Evolutionary conservation across 1,284 basidiomycete genomes (phyloP).

Genomic region (Cerrena zonata): DNA sequence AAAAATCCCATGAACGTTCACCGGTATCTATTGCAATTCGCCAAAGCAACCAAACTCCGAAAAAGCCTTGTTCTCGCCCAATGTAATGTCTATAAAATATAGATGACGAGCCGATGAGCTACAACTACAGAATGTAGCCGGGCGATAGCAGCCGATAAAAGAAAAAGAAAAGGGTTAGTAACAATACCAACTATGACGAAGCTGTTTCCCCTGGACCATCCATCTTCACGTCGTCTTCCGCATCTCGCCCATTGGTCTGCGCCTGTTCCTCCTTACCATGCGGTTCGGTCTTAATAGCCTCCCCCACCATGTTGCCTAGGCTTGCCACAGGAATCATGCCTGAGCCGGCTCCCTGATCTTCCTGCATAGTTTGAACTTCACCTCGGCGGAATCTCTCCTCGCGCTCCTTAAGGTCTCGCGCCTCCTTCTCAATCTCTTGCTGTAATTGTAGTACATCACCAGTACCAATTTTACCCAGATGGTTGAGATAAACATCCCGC

Average conservation of each 20-base stretch:
- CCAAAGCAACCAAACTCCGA: too few species aligned
- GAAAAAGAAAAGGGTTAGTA: too few species aligned
- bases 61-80: too few species aligned
- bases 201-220: too few species aligned
- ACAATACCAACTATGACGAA: too few species aligned
- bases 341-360: not conserved
- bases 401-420: constrained; percentile 24
- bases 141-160: too few species aligned
- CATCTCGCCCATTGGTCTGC: constrained; percentile 17
- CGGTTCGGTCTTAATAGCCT: constrained; percentile 3
- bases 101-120: too few species aligned
- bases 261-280: constrained; percentile 2
- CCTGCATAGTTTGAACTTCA: not conserved
- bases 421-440: constrained; percentile 64
- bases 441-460: constrained; percentile 62
- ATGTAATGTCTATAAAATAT: too few species aligned
- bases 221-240: constrained; percentile 53
- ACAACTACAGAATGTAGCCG: too few species aligned
- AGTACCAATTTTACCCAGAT: constrained; percentile 75
- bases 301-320: not conserved
- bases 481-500: constrained; percentile 63
- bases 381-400: not conserved
- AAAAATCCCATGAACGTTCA: not conserved
- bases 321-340: constrained; percentile 5
- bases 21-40: too few species aligned